Percentiles rank a stretch among this genome's conserved stretches.
phyloP scores from a whole-genome alignment of 805 yeast species.

The Pichia phayaonensis region DNA sequence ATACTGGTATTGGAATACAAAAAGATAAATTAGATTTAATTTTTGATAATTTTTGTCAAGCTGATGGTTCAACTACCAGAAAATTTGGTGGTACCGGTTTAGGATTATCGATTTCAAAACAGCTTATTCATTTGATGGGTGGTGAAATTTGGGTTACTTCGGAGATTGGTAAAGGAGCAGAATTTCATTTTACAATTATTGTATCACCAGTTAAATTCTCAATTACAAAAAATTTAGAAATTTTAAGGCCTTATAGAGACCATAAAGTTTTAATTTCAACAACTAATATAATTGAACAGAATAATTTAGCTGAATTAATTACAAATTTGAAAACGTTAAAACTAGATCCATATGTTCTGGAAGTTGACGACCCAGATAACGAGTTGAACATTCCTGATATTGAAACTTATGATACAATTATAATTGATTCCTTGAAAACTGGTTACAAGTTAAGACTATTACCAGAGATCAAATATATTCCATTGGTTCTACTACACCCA shows the following conservation, averaged over 20 bases:
- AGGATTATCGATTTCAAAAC: slow-evolving; percentile 82
- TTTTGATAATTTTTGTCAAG: slow-evolving; percentile 87
- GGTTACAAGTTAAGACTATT: slow-evolving; percentile 62
- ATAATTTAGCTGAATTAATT: slow-evolving; percentile 44
- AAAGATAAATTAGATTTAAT: slow-evolving; percentile 78
- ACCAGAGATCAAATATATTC: slow-evolving; percentile 77
- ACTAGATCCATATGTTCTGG: slow-evolving; percentile 48
- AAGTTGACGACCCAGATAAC: slow-evolving; percentile 42
- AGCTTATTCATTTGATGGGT: slow-evolving; percentile 83
- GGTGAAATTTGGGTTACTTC: slow-evolving; percentile 92
- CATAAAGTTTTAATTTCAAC: slow-evolving; percentile 68
- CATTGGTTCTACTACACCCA: slow-evolving; percentile 71
- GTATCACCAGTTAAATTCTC: slow-evolving; percentile 66
- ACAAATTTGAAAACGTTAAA: slow-evolving; percentile 46
- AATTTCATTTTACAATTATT: slow-evolving; percentile 72
- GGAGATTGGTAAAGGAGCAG: slow-evolving; percentile 71
- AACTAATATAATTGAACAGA: slow-evolving; percentile 46
- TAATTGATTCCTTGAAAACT: slow-evolving; percentile 71
- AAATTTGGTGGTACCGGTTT: slow-evolving; percentile 92
- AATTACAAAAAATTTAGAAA: slow-evolving; percentile 57
- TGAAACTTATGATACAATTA: slow-evolving; percentile 67
- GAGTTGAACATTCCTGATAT: slow-evolving; percentile 46
- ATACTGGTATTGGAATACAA: slow-evolving; percentile 86
- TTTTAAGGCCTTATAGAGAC: slow-evolving; percentile 59
- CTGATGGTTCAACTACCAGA: slow-evolving; percentile 89